Evolutionary conservation across 2,329 filamentous ascomycete species (phyloP).

Genomic region (Phaeoacremonium minimum): DNA sequence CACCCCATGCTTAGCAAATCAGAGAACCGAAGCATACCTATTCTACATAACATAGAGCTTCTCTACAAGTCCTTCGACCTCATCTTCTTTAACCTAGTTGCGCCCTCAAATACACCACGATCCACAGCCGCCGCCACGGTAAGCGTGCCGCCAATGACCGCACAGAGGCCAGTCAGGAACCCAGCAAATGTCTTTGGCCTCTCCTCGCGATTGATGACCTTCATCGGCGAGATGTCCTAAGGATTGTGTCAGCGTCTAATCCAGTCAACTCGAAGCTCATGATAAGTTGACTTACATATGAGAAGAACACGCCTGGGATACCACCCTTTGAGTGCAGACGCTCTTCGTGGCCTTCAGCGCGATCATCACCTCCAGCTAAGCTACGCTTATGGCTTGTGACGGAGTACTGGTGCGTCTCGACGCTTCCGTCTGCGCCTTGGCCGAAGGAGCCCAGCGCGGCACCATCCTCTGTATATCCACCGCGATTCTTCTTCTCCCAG

Average conservation of each 20-base stretch:
- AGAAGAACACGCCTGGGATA: conserved; percentile 98
- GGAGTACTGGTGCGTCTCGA: conserved; percentile 98
- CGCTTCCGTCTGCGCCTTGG: conserved; percentile 65
- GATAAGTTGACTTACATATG: conserved; percentile 65
- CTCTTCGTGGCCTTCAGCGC: conserved; percentile 86
- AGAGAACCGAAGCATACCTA: conserved; percentile 3
- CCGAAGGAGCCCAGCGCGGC: conserved; percentile 67
- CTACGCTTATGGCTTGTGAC: conserved; percentile 96
- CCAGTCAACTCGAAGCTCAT: neutral
- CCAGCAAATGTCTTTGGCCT: conserved; percentile 84
- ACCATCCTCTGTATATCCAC: conserved; percentile 40
- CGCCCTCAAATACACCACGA: conserved; percentile 85
- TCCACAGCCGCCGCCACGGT: conserved; percentile 95
- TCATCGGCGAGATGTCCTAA: conserved; percentile 98
- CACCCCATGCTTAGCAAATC: conserved; percentile 8
- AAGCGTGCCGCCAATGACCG: conserved; percentile 88
- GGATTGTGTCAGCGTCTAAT: conserved; percentile 12
- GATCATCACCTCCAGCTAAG: conserved; percentile 76
- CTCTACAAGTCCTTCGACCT: conserved; percentile 56
- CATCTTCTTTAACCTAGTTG: conserved; percentile 80
- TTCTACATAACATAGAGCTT: conserved; percentile 1
- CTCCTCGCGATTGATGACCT: conserved; percentile 95
- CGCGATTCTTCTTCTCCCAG: conserved; percentile 62
- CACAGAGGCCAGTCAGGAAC: conserved; percentile 91
- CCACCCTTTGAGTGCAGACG: conserved; percentile 84